phyloP scores from a whole-genome alignment of 2,329 filamentous ascomycete genomes.

The Cytospora piceae region DNA sequence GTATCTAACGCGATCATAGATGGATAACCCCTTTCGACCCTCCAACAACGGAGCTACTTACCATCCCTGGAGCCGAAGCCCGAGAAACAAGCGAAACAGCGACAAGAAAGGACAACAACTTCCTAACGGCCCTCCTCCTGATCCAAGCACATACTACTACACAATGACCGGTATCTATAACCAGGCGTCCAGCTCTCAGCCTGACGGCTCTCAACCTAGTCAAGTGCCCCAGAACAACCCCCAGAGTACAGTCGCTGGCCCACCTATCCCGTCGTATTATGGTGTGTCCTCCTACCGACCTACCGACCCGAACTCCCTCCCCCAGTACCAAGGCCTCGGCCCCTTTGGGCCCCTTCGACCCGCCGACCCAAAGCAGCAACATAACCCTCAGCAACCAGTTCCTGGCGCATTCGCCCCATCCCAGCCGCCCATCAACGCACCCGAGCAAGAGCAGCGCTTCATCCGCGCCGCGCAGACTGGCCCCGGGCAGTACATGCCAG shows the following conservation, averaged over 20 bases:
- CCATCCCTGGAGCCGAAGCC: background rate
- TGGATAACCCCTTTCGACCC: background rate
- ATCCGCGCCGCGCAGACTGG: background rate
- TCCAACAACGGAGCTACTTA: background rate
- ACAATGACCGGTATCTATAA: background rate
- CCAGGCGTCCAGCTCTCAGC: background rate
- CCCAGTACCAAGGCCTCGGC: background rate
- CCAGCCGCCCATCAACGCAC: background rate
- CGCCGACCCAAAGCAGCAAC: background rate
- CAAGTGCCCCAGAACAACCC: background rate
- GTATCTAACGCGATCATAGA: background rate
- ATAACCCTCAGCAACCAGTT: background rate
- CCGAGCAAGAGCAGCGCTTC: background rate
- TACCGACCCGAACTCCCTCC: background rate
- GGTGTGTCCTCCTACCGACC: background rate
- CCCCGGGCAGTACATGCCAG: background rate
- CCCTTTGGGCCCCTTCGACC: background rate
- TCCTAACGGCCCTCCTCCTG: background rate
- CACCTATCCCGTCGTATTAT: background rate
- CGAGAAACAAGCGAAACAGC: background rate
- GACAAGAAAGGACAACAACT: background rate
- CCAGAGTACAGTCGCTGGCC: background rate
- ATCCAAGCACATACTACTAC: background rate
- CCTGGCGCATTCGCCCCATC: background rate
- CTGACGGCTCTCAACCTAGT: background rate